These are phyloP conservation scores for Castanea sativa DNA, from an alignment of 306 rosid genomes.

Conservation along the genomic window DNA sequence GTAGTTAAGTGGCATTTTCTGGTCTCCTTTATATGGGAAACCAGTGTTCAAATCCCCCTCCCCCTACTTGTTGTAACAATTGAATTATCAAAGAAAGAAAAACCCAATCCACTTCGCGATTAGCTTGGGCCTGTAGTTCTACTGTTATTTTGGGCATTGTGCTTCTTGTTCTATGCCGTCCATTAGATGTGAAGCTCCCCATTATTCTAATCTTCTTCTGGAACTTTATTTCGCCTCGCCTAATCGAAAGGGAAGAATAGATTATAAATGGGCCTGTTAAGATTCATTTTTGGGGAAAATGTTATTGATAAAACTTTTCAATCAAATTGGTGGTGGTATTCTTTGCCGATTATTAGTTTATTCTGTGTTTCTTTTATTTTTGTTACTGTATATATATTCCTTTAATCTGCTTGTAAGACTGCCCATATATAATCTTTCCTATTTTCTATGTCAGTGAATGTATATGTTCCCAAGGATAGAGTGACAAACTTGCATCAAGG, in stretches of 20 bases:
- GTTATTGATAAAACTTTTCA: background rate
- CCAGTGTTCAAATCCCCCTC: no score
- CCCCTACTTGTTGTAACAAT: no score
- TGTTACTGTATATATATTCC: background rate
- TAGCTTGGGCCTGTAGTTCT: no score
- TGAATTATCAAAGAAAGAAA: no score
- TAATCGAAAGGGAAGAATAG: background rate
- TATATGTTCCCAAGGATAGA: conserved; percentile 94
- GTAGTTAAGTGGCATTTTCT: no score
- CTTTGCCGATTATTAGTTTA: background rate
- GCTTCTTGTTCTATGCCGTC: background rate
- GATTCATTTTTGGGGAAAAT: background rate
- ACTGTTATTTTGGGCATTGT: background rate
- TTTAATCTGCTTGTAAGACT: background rate
- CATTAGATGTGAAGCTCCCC: no score
- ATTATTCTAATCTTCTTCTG: no score
- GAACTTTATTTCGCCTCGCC: no score
- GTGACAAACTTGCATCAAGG: conserved; percentile 96
- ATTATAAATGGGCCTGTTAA: background rate
- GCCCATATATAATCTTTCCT: background rate
- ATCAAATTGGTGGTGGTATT: background rate
- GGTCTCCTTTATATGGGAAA: no score
- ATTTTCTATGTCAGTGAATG: conserved; percentile 64
- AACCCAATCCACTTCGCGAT: no score
- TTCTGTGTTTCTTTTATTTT: background rate